phyloP scores from a whole-genome alignment of 192 early-diverging fungal genomes.

The Globomyces pollinis-pini region DNA sequence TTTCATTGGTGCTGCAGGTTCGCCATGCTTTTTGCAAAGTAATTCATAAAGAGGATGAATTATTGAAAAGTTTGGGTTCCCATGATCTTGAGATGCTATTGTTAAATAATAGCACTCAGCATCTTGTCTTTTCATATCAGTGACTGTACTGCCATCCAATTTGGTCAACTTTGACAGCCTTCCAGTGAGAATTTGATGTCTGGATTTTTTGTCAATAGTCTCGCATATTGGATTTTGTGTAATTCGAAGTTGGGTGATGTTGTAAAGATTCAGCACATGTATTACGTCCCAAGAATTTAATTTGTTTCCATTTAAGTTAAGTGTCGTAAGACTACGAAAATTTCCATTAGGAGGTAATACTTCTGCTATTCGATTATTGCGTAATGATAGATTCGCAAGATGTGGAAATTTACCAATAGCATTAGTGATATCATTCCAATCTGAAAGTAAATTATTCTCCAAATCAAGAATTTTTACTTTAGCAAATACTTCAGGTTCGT shows the following conservation, averaged over 20 bases:
- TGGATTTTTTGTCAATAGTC: neutral
- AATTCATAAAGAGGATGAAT: neutral
- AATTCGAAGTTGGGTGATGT: neutral
- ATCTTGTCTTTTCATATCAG: neutral
- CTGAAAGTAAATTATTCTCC: conserved; percentile 4
- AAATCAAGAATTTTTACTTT: conserved; percentile 4
- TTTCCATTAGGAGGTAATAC: neutral
- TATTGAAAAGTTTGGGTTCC: conserved; percentile 1
- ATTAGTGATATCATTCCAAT: neutral
- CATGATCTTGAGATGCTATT: neutral
- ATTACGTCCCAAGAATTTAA: neutral
- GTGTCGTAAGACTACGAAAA: neutral
- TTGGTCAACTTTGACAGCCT: neutral
- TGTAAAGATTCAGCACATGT: neutral
- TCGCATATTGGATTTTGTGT: neutral
- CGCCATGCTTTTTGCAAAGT: conserved; percentile 2
- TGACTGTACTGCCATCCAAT: neutral
- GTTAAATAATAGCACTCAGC: conserved; percentile 5
- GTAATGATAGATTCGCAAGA: neutral
- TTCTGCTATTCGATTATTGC: neutral
- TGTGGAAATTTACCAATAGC: neutral
- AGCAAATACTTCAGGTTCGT: neutral
- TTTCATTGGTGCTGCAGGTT: neutral
- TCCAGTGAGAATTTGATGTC: neutral
- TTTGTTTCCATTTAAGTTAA: neutral